phyloP scores from a whole-genome alignment of 2,329 filamentous ascomycete species.

The Biscogniauxia sp. region DNA sequence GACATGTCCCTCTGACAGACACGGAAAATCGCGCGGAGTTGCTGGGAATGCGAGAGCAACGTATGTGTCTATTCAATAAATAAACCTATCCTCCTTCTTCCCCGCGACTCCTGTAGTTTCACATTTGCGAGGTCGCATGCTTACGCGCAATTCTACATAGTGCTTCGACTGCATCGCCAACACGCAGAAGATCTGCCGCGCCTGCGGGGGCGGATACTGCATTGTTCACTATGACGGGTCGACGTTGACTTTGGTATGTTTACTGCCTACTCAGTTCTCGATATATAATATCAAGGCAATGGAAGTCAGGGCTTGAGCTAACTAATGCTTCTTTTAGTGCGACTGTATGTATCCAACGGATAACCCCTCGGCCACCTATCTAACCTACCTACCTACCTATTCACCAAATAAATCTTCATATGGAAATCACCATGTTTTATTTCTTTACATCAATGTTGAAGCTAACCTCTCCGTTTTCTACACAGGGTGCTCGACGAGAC shows the following conservation, averaged over 20 bases:
- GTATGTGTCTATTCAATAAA: conserved; percentile 45
- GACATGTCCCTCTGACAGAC: conserved; percentile 36
- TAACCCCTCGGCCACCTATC: too few relatives aligned
- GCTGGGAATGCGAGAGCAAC: conserved; percentile 83
- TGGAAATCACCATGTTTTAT: too few relatives aligned
- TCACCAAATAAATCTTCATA: too few relatives aligned
- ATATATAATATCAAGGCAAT: too few relatives aligned
- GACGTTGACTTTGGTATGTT: conserved; percentile 53
- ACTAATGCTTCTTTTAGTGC: conserved; percentile 34
- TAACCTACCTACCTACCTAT: too few relatives aligned
- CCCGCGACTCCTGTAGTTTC: not conserved
- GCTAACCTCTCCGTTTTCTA: conserved; percentile 3
- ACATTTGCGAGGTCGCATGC: too few relatives aligned
- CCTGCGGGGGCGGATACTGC: conserved; percentile 79
- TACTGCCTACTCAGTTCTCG: too few relatives aligned
- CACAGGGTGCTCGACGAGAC: conserved; percentile 38
- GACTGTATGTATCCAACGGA: conserved; percentile 39
- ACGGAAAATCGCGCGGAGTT: conserved; percentile 62
- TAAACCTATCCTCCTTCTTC: conserved; percentile 6
- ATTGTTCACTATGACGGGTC: conserved; percentile 80
- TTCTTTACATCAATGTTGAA: too few relatives aligned
- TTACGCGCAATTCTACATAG: conserved; percentile 37
- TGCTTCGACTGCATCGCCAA: conserved; percentile 72
- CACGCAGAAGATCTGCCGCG: conserved; percentile 69
- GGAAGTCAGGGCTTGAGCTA: too few relatives aligned